Conservation (phyloP, 306 rosid genomes). For the Prunus mira region DNA sequence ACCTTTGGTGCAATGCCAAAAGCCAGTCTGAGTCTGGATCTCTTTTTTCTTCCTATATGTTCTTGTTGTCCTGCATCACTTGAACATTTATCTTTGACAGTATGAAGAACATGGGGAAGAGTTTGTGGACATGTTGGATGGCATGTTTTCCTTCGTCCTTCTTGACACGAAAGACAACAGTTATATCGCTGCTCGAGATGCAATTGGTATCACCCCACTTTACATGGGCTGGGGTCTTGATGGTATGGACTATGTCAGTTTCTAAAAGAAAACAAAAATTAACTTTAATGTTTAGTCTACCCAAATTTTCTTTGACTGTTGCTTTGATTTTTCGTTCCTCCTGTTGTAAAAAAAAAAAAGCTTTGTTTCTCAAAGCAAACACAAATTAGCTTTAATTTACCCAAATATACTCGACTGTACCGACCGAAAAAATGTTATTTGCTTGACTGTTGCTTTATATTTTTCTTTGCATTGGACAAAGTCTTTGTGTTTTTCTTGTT, state of each 20-base stretch:
- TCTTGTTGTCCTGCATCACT: too few relatives aligned
- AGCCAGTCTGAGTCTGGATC: too few relatives aligned
- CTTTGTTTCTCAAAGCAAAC: not conserved
- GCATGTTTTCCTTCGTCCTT: slow-evolving; percentile 91
- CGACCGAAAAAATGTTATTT: not conserved
- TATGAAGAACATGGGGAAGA: slow-evolving; percentile 95
- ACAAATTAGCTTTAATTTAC: not conserved
- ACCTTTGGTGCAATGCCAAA: too few relatives aligned
- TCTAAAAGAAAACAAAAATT: not conserved
- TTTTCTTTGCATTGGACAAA: not conserved
- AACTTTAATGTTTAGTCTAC: not conserved
- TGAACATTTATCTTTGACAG: slow-evolving; percentile 38
- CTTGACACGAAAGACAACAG: slow-evolving; percentile 82
- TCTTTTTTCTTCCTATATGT: too few relatives aligned
- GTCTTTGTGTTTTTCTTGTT: not conserved
- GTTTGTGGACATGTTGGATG: slow-evolving; percentile 90
- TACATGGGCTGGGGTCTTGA: slow-evolving; percentile 99
- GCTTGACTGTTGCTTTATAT: not conserved
- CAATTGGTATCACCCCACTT: slow-evolving; percentile 87
- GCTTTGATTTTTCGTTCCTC: too few relatives aligned
- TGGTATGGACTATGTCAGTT: slow-evolving; percentile 48
- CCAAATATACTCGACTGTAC: not conserved
- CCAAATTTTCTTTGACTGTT: not conserved
- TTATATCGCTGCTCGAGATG: slow-evolving; percentile 91
- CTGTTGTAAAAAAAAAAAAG: not conserved